phyloP scores from a whole-genome alignment of 2,329 filamentous ascomycete genomes.

The Scopulariopsis brevicaulis region DNA sequence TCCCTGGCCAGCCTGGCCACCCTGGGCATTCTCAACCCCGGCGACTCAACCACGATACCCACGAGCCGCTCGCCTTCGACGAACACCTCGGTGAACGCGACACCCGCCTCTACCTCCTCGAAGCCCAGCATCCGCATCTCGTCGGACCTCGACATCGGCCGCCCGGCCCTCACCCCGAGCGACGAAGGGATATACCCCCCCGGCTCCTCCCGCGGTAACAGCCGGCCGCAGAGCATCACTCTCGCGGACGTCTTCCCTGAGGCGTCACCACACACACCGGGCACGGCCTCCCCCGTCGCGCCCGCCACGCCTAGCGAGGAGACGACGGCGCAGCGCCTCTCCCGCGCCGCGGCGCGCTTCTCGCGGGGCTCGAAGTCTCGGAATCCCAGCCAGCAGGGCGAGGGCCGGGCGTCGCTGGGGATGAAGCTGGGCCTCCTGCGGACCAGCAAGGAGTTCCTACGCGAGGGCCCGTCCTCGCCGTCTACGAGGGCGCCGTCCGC shows the following conservation, averaged over 20 bases:
- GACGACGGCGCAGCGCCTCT: slow-evolving; percentile 39
- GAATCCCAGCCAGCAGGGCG: slow-evolving; percentile 45
- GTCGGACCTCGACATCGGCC: slow-evolving; percentile 41
- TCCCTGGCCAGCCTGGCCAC: slow-evolving; percentile 36
- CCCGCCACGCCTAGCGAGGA: slow-evolving; percentile 38
- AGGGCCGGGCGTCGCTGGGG: slow-evolving; percentile 44
- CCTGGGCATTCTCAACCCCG: not conserved
- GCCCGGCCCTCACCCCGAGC: slow-evolving; percentile 23
- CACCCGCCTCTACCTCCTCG: slow-evolving; percentile 17
- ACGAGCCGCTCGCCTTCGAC: not conserved
- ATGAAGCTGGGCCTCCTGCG: slow-evolving; percentile 43
- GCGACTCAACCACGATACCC: not conserved
- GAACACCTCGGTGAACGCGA: slow-evolving; percentile 29
- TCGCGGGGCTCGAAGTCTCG: slow-evolving; percentile 37
- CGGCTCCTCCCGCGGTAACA: slow-evolving; percentile 21
- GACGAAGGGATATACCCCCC: slow-evolving; percentile 18
- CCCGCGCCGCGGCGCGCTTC: slow-evolving; percentile 46
- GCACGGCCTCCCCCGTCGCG: not conserved
- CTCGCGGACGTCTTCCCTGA: slow-evolving; percentile 26
- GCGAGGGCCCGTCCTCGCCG: slow-evolving; percentile 12
- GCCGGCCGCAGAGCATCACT: slow-evolving; percentile 37
- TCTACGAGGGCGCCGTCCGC: slow-evolving; percentile 11
- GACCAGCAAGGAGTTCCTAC: slow-evolving; percentile 35
- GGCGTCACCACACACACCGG: slow-evolving; percentile 26
- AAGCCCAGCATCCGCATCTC: slow-evolving; percentile 44